Percentiles rank a stretch among this genome's conserved stretches.
phyloP scores from a whole-genome alignment of 306 rosid genomes.

The Adenanthera pavonina region DNA sequence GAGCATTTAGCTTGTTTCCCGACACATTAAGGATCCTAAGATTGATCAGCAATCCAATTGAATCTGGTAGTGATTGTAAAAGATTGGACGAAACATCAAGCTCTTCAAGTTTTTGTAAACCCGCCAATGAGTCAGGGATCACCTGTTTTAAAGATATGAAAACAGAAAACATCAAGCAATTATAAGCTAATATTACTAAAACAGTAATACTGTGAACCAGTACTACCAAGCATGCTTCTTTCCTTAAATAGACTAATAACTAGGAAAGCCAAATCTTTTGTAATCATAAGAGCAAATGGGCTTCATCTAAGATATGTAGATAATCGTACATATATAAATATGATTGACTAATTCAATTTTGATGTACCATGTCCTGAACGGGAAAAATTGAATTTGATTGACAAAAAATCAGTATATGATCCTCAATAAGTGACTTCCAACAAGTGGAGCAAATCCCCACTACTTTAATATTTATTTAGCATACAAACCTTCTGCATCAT shows the following conservation, averaged over 20 bases:
- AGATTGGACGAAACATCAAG: constrained; percentile 56
- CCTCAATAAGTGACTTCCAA: neutral
- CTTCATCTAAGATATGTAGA: neutral
- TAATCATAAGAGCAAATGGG: neutral
- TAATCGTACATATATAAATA: constrained; percentile 4
- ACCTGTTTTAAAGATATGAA: constrained; percentile 46
- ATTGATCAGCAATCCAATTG: constrained; percentile 52
- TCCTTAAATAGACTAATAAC: neutral
- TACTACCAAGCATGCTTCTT: neutral
- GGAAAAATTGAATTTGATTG: neutral
- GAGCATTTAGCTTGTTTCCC: constrained; percentile 51
- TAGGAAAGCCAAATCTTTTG: neutral
- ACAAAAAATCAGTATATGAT: neutral
- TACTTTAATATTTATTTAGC: neutral
- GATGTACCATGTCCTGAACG: neutral
- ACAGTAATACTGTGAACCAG: neutral
- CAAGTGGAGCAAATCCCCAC: neutral
- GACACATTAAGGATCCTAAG: constrained; percentile 54
- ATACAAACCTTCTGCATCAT: constrained; percentile 1
- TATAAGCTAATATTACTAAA: neutral
- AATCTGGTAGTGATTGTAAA: constrained; percentile 49
- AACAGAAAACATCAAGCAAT: constrained; percentile 23
- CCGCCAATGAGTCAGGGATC: constrained; percentile 57
- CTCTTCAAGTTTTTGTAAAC: constrained; percentile 51
- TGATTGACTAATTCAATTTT: neutral